phyloP scores from a whole-genome alignment of 208 protist genomes.

The Borovskyia barvae region DNA sequence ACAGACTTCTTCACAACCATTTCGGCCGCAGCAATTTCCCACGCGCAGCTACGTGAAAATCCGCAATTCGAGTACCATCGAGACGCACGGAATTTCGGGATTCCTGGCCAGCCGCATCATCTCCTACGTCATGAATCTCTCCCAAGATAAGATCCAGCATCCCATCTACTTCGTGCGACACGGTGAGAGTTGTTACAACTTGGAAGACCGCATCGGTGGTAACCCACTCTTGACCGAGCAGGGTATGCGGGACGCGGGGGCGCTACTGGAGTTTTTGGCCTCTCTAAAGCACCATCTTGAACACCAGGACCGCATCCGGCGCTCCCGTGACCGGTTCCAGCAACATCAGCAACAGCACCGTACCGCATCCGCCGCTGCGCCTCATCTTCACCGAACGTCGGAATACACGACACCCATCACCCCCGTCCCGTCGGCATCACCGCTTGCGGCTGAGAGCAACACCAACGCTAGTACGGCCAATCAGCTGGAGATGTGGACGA shows the following conservation, averaged over 20 bases:
- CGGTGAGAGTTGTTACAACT: constrained; percentile 83
- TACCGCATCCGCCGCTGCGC: background rate
- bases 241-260: constrained; percentile 61
- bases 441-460: background rate
- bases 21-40: background rate
- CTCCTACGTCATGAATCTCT: constrained; percentile 85
- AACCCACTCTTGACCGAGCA: constrained; percentile 74
- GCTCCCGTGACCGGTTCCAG: background rate
- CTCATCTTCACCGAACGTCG: no score
- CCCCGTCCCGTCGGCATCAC: background rate
- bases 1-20: no score
- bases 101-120: constrained; percentile 77
- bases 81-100: constrained; percentile 70
- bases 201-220: constrained; percentile 87
- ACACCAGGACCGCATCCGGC: constrained; percentile 13
- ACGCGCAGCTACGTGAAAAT: constrained; percentile 60
- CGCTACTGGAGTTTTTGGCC: constrained; percentile 72
- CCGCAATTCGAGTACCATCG: constrained; percentile 48
- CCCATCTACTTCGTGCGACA: constrained; percentile 91
- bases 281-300: constrained; percentile 62
- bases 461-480: constrained; percentile 14
- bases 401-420: background rate
- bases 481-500: constrained; percentile 83
- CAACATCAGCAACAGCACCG: background rate
- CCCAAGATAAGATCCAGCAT: constrained; percentile 79